Evolutionary conservation across 225 moss, liverwort and hornwort genomes (phyloP).

Genomic region (Straminergon stramineum): DNA sequence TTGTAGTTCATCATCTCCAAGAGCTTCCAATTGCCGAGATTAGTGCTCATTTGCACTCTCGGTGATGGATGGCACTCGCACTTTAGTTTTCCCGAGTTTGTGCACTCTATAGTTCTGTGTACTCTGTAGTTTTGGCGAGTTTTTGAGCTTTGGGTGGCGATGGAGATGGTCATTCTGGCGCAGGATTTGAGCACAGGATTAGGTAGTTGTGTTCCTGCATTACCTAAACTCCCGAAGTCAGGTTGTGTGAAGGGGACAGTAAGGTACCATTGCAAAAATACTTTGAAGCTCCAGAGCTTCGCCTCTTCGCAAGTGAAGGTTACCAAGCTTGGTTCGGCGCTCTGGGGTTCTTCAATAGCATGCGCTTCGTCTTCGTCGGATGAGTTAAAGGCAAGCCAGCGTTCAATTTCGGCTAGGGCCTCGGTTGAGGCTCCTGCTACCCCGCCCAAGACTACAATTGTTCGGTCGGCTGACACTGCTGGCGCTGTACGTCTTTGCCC

Average conservation of each 20-base stretch:
- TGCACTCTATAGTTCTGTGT: background rate
- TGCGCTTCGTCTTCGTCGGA: background rate
- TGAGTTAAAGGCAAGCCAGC: background rate
- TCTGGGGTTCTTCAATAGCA: constrained; percentile 5
- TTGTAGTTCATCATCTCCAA: background rate
- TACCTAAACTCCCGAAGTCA: background rate
- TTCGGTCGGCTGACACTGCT: constrained; percentile 56
- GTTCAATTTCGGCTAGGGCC: background rate
- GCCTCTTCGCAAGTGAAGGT: background rate
- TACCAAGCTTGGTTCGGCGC: background rate
- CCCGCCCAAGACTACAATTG: constrained; percentile 1
- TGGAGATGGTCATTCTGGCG: constrained; percentile 13
- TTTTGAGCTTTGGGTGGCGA: background rate
- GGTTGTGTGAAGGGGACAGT: background rate
- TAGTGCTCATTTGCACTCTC: background rate
- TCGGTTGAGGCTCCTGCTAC: constrained; percentile 10
- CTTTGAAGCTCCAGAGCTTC: constrained; percentile 3
- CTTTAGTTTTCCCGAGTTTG: background rate
- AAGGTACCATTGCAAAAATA: background rate
- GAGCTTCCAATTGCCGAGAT: background rate
- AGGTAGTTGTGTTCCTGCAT: background rate
- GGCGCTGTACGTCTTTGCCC: constrained; percentile 45
- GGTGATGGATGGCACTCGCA: background rate
- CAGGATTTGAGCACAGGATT: constrained; percentile 14
- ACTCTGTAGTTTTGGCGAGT: background rate